These are phyloP conservation scores for Pseudocercospora vitis DNA, from an alignment of 2,329 filamentous ascomycete genomes.

Conservation along the genomic window DNA sequence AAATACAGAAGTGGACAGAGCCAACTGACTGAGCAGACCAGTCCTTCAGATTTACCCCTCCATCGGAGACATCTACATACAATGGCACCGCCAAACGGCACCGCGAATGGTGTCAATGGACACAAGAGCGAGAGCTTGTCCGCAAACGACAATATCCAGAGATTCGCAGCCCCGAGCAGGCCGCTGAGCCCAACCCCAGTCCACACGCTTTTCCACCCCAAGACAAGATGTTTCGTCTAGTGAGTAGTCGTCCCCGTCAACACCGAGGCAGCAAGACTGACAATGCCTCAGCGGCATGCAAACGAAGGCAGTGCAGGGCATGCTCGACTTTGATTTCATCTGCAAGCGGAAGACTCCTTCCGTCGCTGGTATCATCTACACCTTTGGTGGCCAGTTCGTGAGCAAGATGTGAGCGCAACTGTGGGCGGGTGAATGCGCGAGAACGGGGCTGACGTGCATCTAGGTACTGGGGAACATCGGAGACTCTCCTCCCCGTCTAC, in stretches of 20 bases:
- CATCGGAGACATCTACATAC: constrained; percentile 32
- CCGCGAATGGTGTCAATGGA: constrained; percentile 37
- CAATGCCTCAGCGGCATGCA: constrained; percentile 71
- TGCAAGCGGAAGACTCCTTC: constrained; percentile 97
- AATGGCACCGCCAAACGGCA: constrained; percentile 43
- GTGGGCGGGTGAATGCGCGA: too few species aligned
- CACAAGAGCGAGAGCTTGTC: constrained; percentile 49
- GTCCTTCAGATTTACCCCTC: constrained; percentile 1
- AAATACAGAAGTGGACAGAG: neutral
- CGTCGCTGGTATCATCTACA: constrained; percentile 99
- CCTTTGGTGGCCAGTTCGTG: constrained; percentile 99
- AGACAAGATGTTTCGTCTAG: constrained; percentile 99
- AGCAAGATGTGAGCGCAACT: constrained; percentile 78
- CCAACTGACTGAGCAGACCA: constrained; percentile 3
- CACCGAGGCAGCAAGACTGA: constrained; percentile 30
- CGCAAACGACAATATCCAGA: constrained; percentile 98
- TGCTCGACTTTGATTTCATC: constrained; percentile 99
- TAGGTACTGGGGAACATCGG: constrained; percentile 96
- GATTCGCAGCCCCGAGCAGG: constrained; percentile 89
- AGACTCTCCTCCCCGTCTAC: constrained; percentile 98
- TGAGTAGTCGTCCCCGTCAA: constrained; percentile 45
- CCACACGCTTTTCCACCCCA: constrained; percentile 96
- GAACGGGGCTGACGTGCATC: neutral
- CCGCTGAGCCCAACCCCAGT: constrained; percentile 83
- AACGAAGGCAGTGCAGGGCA: constrained; percentile 67